Evolutionary conservation across 305 asterid genomes (phyloP).

Genomic region (Fraxinus platypoda): DNA sequence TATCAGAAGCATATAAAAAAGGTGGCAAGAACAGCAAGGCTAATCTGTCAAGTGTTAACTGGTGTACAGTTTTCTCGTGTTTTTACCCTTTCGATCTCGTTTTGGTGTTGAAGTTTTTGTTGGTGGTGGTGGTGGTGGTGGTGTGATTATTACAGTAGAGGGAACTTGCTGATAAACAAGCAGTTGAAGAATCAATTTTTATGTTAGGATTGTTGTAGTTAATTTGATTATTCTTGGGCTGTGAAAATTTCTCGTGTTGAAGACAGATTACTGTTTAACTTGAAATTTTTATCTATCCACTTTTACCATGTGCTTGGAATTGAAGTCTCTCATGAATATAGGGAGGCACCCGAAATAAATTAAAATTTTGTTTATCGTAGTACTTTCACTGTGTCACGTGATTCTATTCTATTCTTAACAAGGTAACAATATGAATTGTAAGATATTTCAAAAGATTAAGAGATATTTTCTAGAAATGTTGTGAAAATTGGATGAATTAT

Average conservation of each 20-base stretch:
- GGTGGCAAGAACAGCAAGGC: slow-evolving; percentile 14
- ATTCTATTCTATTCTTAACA: neutral
- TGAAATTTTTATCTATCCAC: neutral
- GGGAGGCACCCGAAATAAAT: neutral
- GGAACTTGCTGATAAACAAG: slow-evolving; percentile 31
- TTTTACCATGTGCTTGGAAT: neutral
- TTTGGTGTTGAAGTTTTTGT: slow-evolving; percentile 25
- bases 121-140: slow-evolving; percentile 27
- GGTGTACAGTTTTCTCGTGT: slow-evolving; percentile 51
- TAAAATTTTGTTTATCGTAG: neutral
- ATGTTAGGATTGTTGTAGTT: slow-evolving; percentile 25
- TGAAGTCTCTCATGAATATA: neutral
- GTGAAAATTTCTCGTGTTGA: slow-evolving; percentile 21
- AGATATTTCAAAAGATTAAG: neutral
- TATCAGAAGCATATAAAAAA: slow-evolving; percentile 22
- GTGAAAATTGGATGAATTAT: neutral
- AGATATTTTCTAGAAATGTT: neutral
- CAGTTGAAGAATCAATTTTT: slow-evolving; percentile 26
- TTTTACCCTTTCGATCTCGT: slow-evolving; percentile 8
- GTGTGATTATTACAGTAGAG: slow-evolving; percentile 43
- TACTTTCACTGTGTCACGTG: neutral
- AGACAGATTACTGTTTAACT: neutral
- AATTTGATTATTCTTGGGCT: slow-evolving; percentile 31
- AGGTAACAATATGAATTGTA: neutral
- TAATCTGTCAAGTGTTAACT: slow-evolving; percentile 29